Conservation (phyloP, 495 filamentous ascomycete species). For the Podospora tetraspora region DNA sequence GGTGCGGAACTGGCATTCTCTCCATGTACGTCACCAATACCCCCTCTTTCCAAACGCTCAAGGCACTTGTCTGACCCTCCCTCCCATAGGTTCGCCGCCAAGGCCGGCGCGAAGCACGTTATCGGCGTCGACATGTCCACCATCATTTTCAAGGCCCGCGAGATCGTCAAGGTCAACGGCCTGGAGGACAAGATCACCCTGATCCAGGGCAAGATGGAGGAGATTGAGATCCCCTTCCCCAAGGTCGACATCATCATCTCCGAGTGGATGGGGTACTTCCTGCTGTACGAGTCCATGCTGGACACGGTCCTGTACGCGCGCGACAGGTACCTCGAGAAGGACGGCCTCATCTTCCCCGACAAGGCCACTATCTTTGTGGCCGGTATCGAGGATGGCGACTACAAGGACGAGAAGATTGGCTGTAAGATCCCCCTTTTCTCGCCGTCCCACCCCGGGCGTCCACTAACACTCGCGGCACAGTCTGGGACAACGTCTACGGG, state of each 20-base stretch:
- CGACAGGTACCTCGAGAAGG: conserved; percentile 69
- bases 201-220: conserved; percentile 88
- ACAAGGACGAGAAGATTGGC: conserved; percentile 67
- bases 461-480: conserved; percentile 32
- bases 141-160: conserved; percentile 81
- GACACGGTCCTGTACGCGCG: conserved; percentile 87
- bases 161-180: conserved; percentile 78
- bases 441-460: neutral
- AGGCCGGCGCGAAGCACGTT: conserved; percentile 83
- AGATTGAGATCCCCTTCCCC: conserved; percentile 70
- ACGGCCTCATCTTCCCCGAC: conserved; percentile 85
- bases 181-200: conserved; percentile 73
- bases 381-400: conserved; percentile 80
- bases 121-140: conserved; percentile 91
- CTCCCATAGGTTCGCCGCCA: conserved; percentile 66
- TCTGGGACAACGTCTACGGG: conserved; percentile 81
- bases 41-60: neutral
- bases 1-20: conserved; percentile 87
- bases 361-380: conserved; percentile 83
- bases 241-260: conserved; percentile 94
- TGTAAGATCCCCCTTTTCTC: conserved; percentile 36
- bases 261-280: conserved; percentile 96
- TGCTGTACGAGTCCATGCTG: conserved; percentile 93
- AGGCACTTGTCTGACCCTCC: neutral
- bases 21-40: conserved; percentile 57